These are phyloP conservation scores for Pseudogymnoascus sp. DNA, from an alignment of 2,329 filamentous ascomycete species.

Conservation along the genomic window DNA sequence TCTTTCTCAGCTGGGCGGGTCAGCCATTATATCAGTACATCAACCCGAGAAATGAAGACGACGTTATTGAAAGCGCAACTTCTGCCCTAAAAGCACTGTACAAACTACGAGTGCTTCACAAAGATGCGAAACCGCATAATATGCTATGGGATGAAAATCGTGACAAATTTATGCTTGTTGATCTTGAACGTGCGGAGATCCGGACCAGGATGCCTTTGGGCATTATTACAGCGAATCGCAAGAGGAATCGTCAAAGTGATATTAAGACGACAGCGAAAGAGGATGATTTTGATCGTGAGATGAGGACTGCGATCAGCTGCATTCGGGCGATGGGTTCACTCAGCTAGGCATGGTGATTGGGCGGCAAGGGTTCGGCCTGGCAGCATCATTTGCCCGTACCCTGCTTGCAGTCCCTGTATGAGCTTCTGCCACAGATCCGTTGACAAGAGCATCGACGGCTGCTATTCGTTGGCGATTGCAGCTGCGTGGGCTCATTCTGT, in stretches of 20 bases:
- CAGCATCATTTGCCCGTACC: neutral
- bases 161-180: conserved; percentile 27
- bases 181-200: conserved; percentile 28
- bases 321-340: neutral
- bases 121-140: conserved; percentile 29
- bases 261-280: conserved; percentile 13
- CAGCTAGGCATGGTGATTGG: neutral
- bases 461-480: neutral
- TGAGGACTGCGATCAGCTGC: neutral
- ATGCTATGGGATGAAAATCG: conserved; percentile 26
- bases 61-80: conserved; percentile 14
- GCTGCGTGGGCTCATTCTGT: neutral
- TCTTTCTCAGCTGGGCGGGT: conserved; percentile 32
- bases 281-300: conserved; percentile 19
- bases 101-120: conserved; percentile 17
- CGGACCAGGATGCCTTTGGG: conserved; percentile 19
- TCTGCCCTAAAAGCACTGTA: conserved; percentile 4
- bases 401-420: neutral
- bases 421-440: neutral
- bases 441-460: neutral
- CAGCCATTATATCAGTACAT: conserved; percentile 20
- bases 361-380: neutral
- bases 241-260: conserved; percentile 21
- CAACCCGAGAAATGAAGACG: conserved; percentile 12
- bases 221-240: conserved; percentile 20